Evolutionary conservation across 371 early-diverging fungal genomes (phyloP).

Genomic region (Rhizopus arrhizus): DNA sequence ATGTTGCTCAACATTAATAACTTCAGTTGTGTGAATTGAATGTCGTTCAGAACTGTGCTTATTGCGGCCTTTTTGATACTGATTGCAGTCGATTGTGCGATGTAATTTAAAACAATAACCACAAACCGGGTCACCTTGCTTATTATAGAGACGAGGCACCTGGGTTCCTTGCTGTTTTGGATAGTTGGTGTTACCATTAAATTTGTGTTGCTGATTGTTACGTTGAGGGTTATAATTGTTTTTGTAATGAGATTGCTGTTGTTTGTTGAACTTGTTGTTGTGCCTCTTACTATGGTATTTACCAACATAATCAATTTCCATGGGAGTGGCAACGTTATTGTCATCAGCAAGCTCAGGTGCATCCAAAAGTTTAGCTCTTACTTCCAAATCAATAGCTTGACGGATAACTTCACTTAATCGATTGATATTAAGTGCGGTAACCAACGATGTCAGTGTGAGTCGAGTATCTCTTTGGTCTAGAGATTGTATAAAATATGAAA

Average conservation of each 20-base stretch:
- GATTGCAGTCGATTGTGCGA: constrained; percentile 4
- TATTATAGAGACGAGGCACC: constrained; percentile 5
- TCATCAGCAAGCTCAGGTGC: background rate
- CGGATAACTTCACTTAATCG: background rate
- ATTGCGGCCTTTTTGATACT: too few relatives aligned
- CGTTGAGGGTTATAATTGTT: background rate
- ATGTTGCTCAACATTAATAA: constrained; percentile 1
- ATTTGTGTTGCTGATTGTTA: background rate
- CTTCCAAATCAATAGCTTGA: constrained; percentile 9
- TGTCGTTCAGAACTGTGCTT: too few relatives aligned
- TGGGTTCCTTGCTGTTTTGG: background rate
- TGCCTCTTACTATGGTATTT: too few relatives aligned
- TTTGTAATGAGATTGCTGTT: background rate
- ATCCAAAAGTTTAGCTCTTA: constrained; percentile 3
- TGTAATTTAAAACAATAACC: constrained; percentile 4
- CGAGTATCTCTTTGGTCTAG: constrained; percentile 8
- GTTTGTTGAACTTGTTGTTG: too few relatives aligned
- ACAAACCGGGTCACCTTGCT: constrained; percentile 9
- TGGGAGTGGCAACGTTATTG: constrained; percentile 1
- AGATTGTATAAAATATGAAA: constrained; percentile 10
- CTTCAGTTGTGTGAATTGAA: background rate
- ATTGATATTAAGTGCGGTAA: background rate
- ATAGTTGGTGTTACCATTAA: too few relatives aligned
- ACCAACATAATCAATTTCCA: constrained; percentile 16
- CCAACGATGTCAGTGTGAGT: background rate